Conservation (phyloP, 108 stramenopile species). For the Nitzschia inconspicua region DNA sequence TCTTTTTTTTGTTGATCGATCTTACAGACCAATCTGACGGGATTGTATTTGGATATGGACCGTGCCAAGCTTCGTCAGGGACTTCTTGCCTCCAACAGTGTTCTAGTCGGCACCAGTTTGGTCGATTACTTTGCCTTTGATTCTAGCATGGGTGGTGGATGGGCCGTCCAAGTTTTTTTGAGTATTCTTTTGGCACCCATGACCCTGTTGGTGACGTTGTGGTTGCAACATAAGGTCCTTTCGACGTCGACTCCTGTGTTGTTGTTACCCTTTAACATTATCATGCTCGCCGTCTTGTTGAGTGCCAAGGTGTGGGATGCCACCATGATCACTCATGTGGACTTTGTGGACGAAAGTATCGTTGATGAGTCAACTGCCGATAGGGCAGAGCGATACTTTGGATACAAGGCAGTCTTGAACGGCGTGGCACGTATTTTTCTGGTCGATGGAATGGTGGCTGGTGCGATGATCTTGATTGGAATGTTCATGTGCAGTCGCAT, state of each 20-base stretch:
- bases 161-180: conserved; percentile 7
- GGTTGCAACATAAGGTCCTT: conserved; percentile 7
- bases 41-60: conserved; percentile 15
- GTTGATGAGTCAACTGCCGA: not conserved
- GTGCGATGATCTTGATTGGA: conserved; percentile 19
- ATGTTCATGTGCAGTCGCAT: conserved; percentile 29
- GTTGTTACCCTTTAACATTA: conserved; percentile 23
- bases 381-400: not conserved
- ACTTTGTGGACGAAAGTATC: not conserved
- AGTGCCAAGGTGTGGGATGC: conserved; percentile 26
- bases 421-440: conserved; percentile 16
- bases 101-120: conserved; percentile 15
- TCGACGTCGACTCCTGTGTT: conserved; percentile 4
- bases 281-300: conserved; percentile 12
- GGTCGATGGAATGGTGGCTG: conserved; percentile 4
- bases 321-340: not conserved
- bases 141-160: not conserved
- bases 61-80: not conserved
- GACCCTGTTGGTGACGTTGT: conserved; percentile 7
- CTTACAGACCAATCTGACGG: conserved; percentile 9
- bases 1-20: not conserved
- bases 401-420: conserved; percentile 10
- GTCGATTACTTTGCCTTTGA: conserved; percentile 5
- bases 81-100: conserved; percentile 17
- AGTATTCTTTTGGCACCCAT: conserved; percentile 13